Evolutionary conservation across 169 alveolate genomes (phyloP).

Genomic region (Theileria parva): DNA sequence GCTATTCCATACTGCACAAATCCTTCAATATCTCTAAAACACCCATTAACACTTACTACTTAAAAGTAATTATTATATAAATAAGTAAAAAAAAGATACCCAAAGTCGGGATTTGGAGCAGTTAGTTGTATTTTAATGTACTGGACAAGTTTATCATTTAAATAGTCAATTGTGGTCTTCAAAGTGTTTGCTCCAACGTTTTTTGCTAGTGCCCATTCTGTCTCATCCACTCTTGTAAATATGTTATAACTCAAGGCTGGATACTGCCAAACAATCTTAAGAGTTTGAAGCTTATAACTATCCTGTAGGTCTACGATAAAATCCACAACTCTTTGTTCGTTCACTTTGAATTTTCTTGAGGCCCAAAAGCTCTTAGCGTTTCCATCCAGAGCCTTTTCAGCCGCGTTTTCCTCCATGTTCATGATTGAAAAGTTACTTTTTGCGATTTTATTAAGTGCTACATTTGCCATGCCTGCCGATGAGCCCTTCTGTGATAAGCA

Average conservation of each 20-base stretch:
- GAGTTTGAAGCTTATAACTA: constrained; percentile 69
- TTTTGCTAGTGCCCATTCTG: constrained; percentile 37
- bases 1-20: constrained; percentile 81
- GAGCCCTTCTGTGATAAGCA: constrained; percentile 85
- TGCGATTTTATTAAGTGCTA: constrained; percentile 77
- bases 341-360: constrained; percentile 71
- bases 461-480: constrained; percentile 84
- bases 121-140: constrained; percentile 66
- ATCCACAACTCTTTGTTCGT: constrained; percentile 73
- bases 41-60: not conserved
- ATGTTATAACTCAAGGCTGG: constrained; percentile 84
- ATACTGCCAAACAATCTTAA: constrained; percentile 83
- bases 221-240: constrained; percentile 72
- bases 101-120: constrained; percentile 77
- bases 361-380: constrained; percentile 83
- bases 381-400: constrained; percentile 83
- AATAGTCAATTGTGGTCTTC: constrained; percentile 63
- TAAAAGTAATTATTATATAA: not conserved
- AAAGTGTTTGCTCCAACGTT: constrained; percentile 65
- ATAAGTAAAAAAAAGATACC: constrained; percentile 19
- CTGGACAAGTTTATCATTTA: constrained; percentile 68
- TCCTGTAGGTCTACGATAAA: constrained; percentile 81
- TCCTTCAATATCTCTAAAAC: constrained; percentile 32
- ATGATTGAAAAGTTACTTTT: constrained; percentile 73
- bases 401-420: constrained; percentile 67